A percentile compares a stretch with the other conserved stretches of the same genome.
Conservation (phyloP, 495 filamentous ascomycete species). For the Podospora didyma region DNA sequence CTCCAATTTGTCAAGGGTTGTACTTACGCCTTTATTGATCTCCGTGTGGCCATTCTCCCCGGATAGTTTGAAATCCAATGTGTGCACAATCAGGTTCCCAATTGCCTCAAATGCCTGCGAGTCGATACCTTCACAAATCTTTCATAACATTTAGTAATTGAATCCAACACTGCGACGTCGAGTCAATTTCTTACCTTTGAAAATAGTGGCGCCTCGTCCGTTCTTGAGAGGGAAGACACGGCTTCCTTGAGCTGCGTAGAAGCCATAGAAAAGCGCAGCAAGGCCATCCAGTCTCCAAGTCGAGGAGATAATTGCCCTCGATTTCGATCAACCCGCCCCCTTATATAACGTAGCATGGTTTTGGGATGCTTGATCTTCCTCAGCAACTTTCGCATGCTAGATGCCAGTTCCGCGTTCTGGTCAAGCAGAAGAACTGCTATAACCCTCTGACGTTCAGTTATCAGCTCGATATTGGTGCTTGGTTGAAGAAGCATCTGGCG, state of each 20-base stretch:
- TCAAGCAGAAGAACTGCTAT: constrained; percentile 65
- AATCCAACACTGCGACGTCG: background rate
- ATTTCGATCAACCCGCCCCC: constrained; percentile 67
- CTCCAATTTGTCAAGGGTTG: constrained; percentile 74
- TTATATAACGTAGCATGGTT: constrained; percentile 63
- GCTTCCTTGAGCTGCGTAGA: constrained; percentile 64
- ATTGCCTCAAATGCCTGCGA: constrained; percentile 54
- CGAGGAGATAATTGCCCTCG: constrained; percentile 55
- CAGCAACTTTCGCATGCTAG: constrained; percentile 58
- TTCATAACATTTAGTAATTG: constrained; percentile 1
- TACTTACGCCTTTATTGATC: constrained; percentile 67
- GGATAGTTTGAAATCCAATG: constrained; percentile 80
- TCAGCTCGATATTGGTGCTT: constrained; percentile 60
- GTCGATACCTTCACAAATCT: constrained; percentile 44
- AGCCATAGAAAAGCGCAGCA: constrained; percentile 50
- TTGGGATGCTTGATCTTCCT: constrained; percentile 77
- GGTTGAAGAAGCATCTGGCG: constrained; percentile 84
- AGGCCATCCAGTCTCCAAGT: constrained; percentile 65
- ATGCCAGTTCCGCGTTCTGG: constrained; percentile 58
- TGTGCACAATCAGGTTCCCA: constrained; percentile 66
- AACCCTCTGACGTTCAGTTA: constrained; percentile 70
- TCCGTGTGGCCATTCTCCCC: constrained; percentile 69
- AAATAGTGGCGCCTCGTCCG: constrained; percentile 51
- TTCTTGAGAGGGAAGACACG: constrained; percentile 57
- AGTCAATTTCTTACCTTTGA: constrained; percentile 44